Evolutionary conservation across 331 rosid species (phyloP).

Genomic region (Rosa hybrid): DNA sequence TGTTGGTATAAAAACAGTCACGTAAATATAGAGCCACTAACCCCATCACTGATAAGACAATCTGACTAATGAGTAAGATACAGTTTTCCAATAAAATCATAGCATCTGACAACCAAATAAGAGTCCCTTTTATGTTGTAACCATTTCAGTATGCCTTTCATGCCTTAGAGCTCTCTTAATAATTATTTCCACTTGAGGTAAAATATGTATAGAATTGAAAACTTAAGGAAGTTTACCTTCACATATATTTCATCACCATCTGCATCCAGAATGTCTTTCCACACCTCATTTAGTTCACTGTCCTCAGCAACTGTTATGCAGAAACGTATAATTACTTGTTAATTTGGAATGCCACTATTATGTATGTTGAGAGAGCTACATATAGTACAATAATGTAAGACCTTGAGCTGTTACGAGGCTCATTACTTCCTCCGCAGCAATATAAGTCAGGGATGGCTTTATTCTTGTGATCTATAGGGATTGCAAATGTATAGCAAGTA

Average conservation of each 20-base stretch:
- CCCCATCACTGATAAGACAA: slow-evolving; percentile 1
- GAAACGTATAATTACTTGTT: slow-evolving; percentile 24
- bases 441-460: slow-evolving; percentile 80
- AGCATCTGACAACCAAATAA: not conserved
- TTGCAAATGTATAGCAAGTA: not conserved
- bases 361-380: slow-evolving; percentile 1
- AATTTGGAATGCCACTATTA: not conserved
- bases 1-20: slow-evolving; percentile 29
- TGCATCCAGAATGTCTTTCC: slow-evolving; percentile 90
- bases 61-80: not conserved
- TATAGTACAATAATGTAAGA: slow-evolving; percentile 37
- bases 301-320: slow-evolving; percentile 74
- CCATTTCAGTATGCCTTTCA: not conserved
- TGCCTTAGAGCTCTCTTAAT: not conserved
- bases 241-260: slow-evolving; percentile 98
- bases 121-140: not conserved
- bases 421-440: slow-evolving; percentile 94
- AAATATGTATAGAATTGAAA: not conserved
- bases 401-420: slow-evolving; percentile 99
- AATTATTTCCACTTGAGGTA: not conserved
- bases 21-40: not conserved
- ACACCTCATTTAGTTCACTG: slow-evolving; percentile 83
- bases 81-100: not conserved
- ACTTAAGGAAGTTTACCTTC: slow-evolving; percentile 55
- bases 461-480: slow-evolving; percentile 65